Evolutionary conservation across 23 red algal species (phyloP), one percentile per base, ranked within the genome.

Genomic region (Cyanidioschyzon merolae): DNA sequence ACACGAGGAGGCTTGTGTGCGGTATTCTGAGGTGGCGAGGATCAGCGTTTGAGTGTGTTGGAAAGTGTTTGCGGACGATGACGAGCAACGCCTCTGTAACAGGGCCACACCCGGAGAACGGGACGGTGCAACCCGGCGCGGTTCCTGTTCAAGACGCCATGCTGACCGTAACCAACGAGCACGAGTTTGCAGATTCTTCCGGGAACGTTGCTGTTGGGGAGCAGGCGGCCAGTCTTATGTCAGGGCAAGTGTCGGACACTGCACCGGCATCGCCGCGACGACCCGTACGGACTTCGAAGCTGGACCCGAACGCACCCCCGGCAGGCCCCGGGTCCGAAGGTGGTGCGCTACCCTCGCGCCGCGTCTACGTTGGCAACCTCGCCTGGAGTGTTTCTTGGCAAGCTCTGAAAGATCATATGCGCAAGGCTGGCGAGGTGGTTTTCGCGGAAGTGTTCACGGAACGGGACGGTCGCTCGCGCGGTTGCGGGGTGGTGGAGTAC

Each of bases 361-460:
- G 90, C 75, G 94, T 98, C 21, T 98, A 88, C 67, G 94, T 98
- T 1, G 94, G 94, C n/a, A 98, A 98, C 40, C 83, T 98, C 0
- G 87, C 88, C 16, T 98, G 89, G 85, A 83, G 82, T 25, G 90
- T 88, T 26, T 58, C 87, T 30, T 98, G 88, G 94, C 94, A 91
- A 68, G 83, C 82, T 74, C 80, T 98, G 15, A 91, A 98, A 79
- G 94, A 91, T 79, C 88, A 98, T 76, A 98, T 98, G 94, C 87
- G 88, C 26, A 80, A 88, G 18, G 94, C 94, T 25, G 94, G 94
- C 1, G 76, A 91, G 37, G 94, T 98, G 2, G 74, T 83, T 2
- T 88, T 85, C 63, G 94, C 88, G 1, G 94, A 98, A 80, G 94
- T 98, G n/a, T 98, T 98, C 68, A 92, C 81, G 1, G 94, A 98